Conservation (phyloP, 192 early-diverging fungal species). For the Backusella morwellensis region DNA sequence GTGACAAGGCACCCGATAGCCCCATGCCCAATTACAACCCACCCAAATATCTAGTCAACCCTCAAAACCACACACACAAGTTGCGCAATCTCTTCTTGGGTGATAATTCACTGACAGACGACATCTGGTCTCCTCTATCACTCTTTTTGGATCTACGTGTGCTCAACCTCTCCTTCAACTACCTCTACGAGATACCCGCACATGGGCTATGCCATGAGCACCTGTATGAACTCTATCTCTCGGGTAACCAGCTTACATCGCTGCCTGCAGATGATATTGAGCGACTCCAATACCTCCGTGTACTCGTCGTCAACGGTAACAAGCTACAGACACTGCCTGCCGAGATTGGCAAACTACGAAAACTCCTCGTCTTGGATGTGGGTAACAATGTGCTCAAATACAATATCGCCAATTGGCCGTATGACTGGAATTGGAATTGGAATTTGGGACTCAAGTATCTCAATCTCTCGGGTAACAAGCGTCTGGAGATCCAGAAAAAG, state of each 20-base stretch:
- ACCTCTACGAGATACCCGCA: constrained; percentile 79
- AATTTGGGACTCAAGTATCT: constrained; percentile 86
- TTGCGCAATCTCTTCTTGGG: constrained; percentile 68
- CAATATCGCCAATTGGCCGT: constrained; percentile 93
- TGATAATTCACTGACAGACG: constrained; percentile 82
- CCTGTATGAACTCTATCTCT: constrained; percentile 75
- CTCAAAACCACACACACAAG: constrained; percentile 47
- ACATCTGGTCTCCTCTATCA: constrained; percentile 72
- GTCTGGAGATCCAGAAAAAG: constrained; percentile 79
- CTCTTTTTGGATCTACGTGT: constrained; percentile 71
- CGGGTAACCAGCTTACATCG: constrained; percentile 79
- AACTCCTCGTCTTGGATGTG: constrained; percentile 77
- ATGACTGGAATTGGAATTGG: constrained; percentile 98
- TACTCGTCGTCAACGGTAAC: constrained; percentile 87
- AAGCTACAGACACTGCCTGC: constrained; percentile 87
- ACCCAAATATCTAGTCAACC: constrained; percentile 44
- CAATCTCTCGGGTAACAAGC: constrained; percentile 89
- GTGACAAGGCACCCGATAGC: background rate
- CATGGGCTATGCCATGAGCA: constrained; percentile 72
- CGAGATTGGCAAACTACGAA: constrained; percentile 82
- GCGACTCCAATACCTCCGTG: constrained; percentile 59
- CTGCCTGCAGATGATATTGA: constrained; percentile 87
- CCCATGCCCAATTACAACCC: constrained; percentile 50
- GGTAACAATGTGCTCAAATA: constrained; percentile 88
- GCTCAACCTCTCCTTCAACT: constrained; percentile 81